These are phyloP conservation scores for Erodium maritimum DNA, from an alignment of 345 rosid species.

Conservation along the genomic window DNA sequence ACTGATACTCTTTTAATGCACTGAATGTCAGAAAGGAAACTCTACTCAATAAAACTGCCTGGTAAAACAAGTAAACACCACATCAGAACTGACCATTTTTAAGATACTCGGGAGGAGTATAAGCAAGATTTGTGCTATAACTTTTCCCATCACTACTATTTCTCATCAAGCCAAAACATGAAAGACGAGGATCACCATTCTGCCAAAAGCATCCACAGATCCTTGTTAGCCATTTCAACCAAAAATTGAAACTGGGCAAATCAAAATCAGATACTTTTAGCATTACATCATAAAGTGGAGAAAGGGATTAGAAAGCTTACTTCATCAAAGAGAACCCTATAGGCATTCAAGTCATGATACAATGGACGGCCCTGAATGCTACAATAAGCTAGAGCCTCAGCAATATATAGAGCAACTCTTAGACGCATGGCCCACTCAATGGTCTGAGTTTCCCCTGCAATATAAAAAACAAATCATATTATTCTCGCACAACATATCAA, in stretches of 20 bases:
- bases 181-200: constrained; percentile 97
- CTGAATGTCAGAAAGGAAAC: neutral
- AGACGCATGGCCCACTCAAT: constrained; percentile 72
- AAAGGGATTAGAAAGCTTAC: constrained; percentile 20
- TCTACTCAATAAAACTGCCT: neutral
- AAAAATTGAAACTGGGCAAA: neutral
- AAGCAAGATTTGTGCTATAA: constrained; percentile 88
- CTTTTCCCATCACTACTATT: constrained; percentile 91
- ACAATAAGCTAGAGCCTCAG: constrained; percentile 75
- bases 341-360: constrained; percentile 72
- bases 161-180: constrained; percentile 97
- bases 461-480: neutral
- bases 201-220: constrained; percentile 10
- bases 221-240: neutral
- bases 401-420: constrained; percentile 57
- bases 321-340: constrained; percentile 81
- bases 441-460: constrained; percentile 68
- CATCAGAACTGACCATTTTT: constrained; percentile 44
- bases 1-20: neutral
- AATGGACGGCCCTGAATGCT: constrained; percentile 47
- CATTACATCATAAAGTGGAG: neutral
- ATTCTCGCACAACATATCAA: neutral
- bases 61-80: neutral
- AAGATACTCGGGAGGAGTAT: constrained; percentile 92
- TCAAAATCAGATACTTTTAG: neutral